Evolutionary conservation across 371 early-diverging fungal species (phyloP).

Genomic region (Dinochytrium kinnereticum): DNA sequence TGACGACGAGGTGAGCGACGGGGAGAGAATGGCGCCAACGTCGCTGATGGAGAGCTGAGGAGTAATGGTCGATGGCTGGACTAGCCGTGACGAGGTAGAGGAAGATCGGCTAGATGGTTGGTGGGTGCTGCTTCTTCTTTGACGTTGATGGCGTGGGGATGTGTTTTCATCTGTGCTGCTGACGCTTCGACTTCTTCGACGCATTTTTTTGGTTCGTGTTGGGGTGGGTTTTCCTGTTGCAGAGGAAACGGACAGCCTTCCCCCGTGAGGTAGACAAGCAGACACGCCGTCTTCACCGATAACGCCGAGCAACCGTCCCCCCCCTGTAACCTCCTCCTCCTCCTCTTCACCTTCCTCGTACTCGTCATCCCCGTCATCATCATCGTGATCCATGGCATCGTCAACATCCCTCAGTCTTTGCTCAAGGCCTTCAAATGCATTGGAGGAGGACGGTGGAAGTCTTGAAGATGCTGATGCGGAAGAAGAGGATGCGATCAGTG

Average conservation of each 20-base stretch:
- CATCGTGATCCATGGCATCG: slow-evolving; percentile 4
- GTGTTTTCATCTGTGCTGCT: background rate
- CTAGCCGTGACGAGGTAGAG: too few relatives aligned
- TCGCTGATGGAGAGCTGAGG: background rate
- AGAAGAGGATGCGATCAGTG: background rate
- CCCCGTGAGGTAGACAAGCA: too few relatives aligned
- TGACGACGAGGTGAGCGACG: background rate
- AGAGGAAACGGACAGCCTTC: too few relatives aligned
- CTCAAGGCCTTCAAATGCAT: too few relatives aligned
- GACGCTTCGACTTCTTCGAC: background rate
- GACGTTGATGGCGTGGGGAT: too few relatives aligned
- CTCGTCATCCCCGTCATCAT: background rate
- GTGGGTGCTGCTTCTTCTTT: too few relatives aligned
- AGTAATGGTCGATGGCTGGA: background rate
- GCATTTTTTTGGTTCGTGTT: too few relatives aligned
- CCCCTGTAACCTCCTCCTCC: background rate
- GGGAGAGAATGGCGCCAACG: background rate
- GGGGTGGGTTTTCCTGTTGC: too few relatives aligned
- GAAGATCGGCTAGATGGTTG: too few relatives aligned
- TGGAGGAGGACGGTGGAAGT: background rate
- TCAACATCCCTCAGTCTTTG: background rate
- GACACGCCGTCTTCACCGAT: too few relatives aligned
- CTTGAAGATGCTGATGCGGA: background rate
- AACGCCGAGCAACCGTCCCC: too few relatives aligned
- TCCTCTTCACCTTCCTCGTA: background rate